A percentile compares a stretch with the other conserved stretches of the same genome.
Conservation (phyloP, 2,329 filamentous ascomycete genomes). For the Triangularia setosa region DNA sequence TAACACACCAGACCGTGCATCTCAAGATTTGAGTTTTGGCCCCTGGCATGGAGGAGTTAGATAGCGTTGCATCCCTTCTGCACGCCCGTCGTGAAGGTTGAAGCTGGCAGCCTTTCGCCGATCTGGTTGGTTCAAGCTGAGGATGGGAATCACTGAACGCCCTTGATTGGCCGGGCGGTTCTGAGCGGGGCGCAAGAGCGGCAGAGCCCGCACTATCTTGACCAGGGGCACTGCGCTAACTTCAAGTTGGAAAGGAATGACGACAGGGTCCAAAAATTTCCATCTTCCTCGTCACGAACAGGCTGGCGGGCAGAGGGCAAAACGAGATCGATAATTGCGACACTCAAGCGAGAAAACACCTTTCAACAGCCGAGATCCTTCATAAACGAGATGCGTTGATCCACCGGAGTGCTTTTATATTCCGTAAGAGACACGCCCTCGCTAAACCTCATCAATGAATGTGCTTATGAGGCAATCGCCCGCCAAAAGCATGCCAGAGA, state of each 20-base stretch:
- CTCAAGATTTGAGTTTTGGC: background rate
- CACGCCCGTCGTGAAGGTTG: background rate
- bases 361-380: background rate
- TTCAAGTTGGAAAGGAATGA: background rate
- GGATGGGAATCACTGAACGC: background rate
- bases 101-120: background rate
- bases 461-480: background rate
- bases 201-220: background rate
- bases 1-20: background rate
- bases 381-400: background rate
- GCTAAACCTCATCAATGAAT: background rate
- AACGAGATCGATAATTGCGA: background rate
- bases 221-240: background rate
- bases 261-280: slow-evolving; percentile 3
- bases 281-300: background rate
- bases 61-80: slow-evolving; percentile 1
- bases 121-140: slow-evolving; percentile 7
- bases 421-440: background rate
- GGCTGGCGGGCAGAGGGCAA: background rate
- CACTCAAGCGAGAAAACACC: background rate
- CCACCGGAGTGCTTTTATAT: background rate
- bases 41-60: background rate
- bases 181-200: background rate
- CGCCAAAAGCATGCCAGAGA: background rate
- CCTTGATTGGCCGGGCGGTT: background rate